Evolutionary conservation across 495 filamentous ascomycete genomes (phyloP).

Genomic region (Penicillium malachiteum): DNA sequence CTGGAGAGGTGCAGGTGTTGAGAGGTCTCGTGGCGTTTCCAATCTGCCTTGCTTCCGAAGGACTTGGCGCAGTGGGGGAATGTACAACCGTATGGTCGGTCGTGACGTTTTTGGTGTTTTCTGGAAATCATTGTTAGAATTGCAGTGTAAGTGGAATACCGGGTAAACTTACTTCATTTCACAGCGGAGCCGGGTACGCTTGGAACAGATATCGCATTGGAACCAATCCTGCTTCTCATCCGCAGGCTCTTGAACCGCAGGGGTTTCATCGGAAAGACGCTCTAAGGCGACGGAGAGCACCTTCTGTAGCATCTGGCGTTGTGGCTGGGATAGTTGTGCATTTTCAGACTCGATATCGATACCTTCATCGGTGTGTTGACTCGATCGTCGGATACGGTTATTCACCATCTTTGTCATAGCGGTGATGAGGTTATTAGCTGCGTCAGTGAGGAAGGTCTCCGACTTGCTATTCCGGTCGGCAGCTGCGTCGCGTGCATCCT

Average conservation of each 20-base stretch:
- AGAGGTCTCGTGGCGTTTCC: constrained; percentile 92
- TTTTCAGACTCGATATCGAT: constrained; percentile 23
- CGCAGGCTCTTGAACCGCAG: constrained; percentile 12
- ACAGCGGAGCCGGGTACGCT: constrained; percentile 57
- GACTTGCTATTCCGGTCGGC: constrained; percentile 15
- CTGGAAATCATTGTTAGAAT: constrained; percentile 41
- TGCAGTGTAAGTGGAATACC: background rate
- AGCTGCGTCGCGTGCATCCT: background rate
- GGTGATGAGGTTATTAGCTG: constrained; percentile 36
- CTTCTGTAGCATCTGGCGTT: constrained; percentile 38
- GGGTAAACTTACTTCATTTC: constrained; percentile 64
- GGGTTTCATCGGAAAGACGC: constrained; percentile 24
- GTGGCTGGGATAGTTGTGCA: constrained; percentile 26
- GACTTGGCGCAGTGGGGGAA: constrained; percentile 67
- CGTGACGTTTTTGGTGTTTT: constrained; percentile 87
- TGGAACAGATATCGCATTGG: constrained; percentile 54
- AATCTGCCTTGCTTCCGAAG: constrained; percentile 93
- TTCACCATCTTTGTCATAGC: constrained; percentile 41
- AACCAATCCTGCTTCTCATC: constrained; percentile 39
- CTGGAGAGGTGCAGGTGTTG: constrained; percentile 76
- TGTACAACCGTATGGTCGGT: constrained; percentile 86
- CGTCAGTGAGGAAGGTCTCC: constrained; percentile 29
- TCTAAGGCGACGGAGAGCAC: constrained; percentile 36
- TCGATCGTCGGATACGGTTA: constrained; percentile 24
- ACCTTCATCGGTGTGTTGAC: constrained; percentile 28